Evolutionary conservation across 441 rosid genomes (phyloP).

Genomic region (Lagerstroemia fauriei): DNA sequence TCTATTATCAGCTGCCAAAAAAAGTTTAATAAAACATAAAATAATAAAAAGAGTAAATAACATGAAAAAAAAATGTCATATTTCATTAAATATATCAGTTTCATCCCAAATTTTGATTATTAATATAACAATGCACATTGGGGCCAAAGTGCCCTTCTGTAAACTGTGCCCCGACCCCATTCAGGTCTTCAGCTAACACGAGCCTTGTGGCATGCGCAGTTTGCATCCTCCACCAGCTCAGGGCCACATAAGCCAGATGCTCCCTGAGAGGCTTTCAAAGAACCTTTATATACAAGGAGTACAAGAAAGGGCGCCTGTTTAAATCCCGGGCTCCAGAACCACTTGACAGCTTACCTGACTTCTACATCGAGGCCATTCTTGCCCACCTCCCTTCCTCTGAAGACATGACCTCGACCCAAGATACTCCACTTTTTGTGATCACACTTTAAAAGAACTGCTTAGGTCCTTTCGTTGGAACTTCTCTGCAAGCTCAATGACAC

Average conservation of each 20-base stretch:
- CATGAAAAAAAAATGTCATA: no score
- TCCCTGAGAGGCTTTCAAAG: slow-evolving; percentile 35
- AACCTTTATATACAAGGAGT: slow-evolving; percentile 39
- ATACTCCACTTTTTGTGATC: slow-evolving; percentile 21
- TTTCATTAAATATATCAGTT: no score
- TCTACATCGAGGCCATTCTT: slow-evolving; percentile 35
- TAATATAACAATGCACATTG: no score
- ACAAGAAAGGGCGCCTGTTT: slow-evolving; percentile 33
- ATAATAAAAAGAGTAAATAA: no score
- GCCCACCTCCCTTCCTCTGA: slow-evolving; percentile 32
- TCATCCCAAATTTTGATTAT: no score
- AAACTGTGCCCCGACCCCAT: neutral
- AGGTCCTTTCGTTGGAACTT: slow-evolving; percentile 35
- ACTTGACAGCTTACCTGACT: slow-evolving; percentile 25
- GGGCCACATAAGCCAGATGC: slow-evolving; percentile 42
- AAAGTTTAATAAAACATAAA: no score
- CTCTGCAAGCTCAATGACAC: slow-evolving; percentile 21
- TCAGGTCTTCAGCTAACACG: neutral
- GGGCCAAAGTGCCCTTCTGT: no score
- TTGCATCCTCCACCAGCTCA: slow-evolving; percentile 35
- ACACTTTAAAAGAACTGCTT: slow-evolving; percentile 29
- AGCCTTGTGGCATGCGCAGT: slow-evolving; percentile 28
- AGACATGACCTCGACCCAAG: slow-evolving; percentile 24
- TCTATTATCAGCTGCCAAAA: no score
- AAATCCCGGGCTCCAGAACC: slow-evolving; percentile 31